These are phyloP conservation scores for Periglandula ipomoeae DNA, from an alignment of 2,329 filamentous ascomycete genomes.

Conservation along the genomic window DNA sequence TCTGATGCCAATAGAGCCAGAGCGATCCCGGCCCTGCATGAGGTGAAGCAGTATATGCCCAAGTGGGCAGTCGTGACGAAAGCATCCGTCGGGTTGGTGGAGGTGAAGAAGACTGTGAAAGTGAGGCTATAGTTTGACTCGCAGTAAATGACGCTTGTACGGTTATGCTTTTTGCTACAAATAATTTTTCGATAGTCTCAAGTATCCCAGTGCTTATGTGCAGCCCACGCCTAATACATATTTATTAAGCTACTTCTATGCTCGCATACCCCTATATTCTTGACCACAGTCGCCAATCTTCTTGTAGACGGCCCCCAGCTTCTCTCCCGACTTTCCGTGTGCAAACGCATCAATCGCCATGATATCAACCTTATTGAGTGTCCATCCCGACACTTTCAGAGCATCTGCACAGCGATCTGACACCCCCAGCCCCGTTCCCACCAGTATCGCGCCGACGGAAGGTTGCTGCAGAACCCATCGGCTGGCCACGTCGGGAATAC, in stretches of 20 bases:
- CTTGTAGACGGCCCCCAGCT: too few species aligned
- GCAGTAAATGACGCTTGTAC: neutral
- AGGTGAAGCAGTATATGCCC: slow-evolving; percentile 67
- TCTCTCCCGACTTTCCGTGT: too few species aligned
- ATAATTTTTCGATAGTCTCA: neutral
- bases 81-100: slow-evolving; percentile 66
- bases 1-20: slow-evolving; percentile 68
- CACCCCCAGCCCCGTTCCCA: too few species aligned
- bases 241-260: neutral
- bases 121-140: slow-evolving; percentile 25
- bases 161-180: neutral
- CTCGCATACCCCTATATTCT: slow-evolving; percentile 13
- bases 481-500: slow-evolving; percentile 35
- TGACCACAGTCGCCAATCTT: too few species aligned
- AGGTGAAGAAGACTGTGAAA: slow-evolving; percentile 63
- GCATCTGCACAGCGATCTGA: too few species aligned
- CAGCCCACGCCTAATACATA: neutral
- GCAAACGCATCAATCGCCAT: too few species aligned
- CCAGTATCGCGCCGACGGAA: too few species aligned
- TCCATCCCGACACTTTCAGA: too few species aligned
- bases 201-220: neutral
- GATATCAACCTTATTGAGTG: too few species aligned
- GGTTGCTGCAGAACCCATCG: too few species aligned
- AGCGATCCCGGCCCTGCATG: slow-evolving; percentile 74
- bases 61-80: slow-evolving; percentile 74